Evolutionary conservation across 1,139 yeast species (phyloP).

Genomic region (Candida labiduridarum): DNA sequence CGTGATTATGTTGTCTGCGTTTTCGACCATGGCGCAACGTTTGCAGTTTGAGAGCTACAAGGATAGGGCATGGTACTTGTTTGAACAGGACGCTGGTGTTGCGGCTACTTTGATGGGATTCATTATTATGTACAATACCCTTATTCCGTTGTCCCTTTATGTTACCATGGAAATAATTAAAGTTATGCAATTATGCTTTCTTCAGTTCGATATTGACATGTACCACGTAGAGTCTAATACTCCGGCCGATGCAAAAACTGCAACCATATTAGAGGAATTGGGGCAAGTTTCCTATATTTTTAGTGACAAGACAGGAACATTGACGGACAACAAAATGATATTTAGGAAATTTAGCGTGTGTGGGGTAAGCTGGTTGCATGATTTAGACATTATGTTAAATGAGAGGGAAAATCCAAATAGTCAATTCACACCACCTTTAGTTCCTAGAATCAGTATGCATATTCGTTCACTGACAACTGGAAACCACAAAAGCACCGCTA

Average conservation of each 20-base stretch:
- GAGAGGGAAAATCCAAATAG: slow-evolving; percentile 21
- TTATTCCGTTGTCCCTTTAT: slow-evolving; percentile 91
- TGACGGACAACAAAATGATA: slow-evolving; percentile 88
- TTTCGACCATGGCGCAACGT: slow-evolving; percentile 81
- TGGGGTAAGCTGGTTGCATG: slow-evolving; percentile 91
- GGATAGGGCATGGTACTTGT: slow-evolving; percentile 72
- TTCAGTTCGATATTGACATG: slow-evolving; percentile 94
- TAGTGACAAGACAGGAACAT: slow-evolving; percentile 96
- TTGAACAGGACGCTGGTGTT: slow-evolving; percentile 74
- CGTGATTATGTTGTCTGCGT: slow-evolving; percentile 72
- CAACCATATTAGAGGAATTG: slow-evolving; percentile 91
- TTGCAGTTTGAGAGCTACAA: slow-evolving; percentile 46
- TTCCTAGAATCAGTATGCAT: slow-evolving; percentile 18
- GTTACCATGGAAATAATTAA: slow-evolving; percentile 97
- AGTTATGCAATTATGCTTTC: slow-evolving; percentile 74
- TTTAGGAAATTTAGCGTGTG: slow-evolving; percentile 82
- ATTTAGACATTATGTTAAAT: slow-evolving; percentile 52
- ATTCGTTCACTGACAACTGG: slow-evolving; percentile 22
- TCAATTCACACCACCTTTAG: slow-evolving; percentile 12
- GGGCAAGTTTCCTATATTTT: slow-evolving; percentile 96
- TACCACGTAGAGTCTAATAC: slow-evolving; percentile 82
- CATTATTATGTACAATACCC: slow-evolving; percentile 94
- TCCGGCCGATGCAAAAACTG: slow-evolving; percentile 93
- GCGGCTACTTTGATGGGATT: slow-evolving; percentile 94
- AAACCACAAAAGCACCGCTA: neutral